Evolutionary conservation across 2,329 filamentous ascomycete genomes (phyloP).

Genomic region (Aaosphaeria pasadenensis): DNA sequence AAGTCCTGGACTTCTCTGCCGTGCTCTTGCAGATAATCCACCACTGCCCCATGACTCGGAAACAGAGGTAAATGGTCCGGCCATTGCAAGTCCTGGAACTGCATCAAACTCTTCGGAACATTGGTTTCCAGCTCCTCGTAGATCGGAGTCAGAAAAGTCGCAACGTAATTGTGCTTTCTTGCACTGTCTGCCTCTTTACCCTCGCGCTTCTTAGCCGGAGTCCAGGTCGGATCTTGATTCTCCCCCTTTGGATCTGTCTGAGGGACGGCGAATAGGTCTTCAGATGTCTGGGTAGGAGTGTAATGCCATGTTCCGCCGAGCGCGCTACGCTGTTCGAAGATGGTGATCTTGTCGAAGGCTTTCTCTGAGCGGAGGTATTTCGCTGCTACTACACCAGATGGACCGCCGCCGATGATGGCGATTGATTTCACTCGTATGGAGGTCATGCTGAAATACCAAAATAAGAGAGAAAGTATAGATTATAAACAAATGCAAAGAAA

Average conservation of each 20-base stretch:
- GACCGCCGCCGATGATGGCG: conserved; percentile 80
- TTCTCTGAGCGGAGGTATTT: conserved; percentile 71
- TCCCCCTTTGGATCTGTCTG: conserved; percentile 63
- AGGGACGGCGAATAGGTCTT: conserved; percentile 55
- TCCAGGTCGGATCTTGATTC: conserved; percentile 61
- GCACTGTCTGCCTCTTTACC: conserved; percentile 48
- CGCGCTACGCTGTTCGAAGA: conserved; percentile 77
- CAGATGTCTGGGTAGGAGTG: conserved; percentile 49
- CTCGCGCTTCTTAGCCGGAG: conserved; percentile 7
- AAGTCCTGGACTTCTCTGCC: conserved; percentile 64
- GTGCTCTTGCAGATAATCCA: conserved; percentile 71
- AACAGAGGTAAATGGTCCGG: conserved; percentile 65
- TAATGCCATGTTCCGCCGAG: conserved; percentile 89
- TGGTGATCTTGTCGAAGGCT: conserved; percentile 64
- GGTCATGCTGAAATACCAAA: conserved; percentile 5
- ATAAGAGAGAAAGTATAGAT: not conserved
- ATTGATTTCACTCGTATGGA: conserved; percentile 54
- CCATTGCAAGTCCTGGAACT: conserved; percentile 70
- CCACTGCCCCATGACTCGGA: conserved; percentile 68
- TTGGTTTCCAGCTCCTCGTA: conserved; percentile 85
- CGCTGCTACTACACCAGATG: conserved; percentile 72
- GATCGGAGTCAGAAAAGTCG: conserved; percentile 76
- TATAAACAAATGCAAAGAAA: not conserved
- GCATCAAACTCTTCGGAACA: conserved; percentile 78
- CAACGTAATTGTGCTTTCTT: conserved; percentile 49